Percentiles rank a stretch among this genome's conserved stretches.
phyloP scores from a whole-genome alignment of 31 red algal genomes.

The Asparagopsis taxiformis region DNA sequence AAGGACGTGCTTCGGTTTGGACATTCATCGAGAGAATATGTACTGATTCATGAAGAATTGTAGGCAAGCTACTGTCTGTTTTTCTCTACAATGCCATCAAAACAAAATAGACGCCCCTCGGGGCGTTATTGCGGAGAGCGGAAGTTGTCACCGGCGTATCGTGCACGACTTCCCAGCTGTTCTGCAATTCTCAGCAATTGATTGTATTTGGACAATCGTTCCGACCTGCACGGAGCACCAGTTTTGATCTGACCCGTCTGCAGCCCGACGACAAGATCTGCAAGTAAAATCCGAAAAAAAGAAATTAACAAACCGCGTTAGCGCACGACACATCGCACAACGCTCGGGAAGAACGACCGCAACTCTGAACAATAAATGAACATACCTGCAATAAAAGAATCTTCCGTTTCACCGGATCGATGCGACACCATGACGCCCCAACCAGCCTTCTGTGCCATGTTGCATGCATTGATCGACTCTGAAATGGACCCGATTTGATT shows the following conservation, averaged over 20 bases:
- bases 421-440: slow-evolving; percentile 94
- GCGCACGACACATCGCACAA: too few species aligned
- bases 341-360: too few species aligned
- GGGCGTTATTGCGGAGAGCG: slow-evolving; percentile 48
- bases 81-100: background rate
- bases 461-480: slow-evolving; percentile 74
- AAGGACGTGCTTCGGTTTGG: too few species aligned
- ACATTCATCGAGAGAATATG: too few species aligned
- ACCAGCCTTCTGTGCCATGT: slow-evolving; percentile 55
- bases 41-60: too few species aligned
- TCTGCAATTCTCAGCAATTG: slow-evolving; percentile 84
- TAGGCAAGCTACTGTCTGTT: too few species aligned
- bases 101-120: background rate
- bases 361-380: too few species aligned
- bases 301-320: background rate
- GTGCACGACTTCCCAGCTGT: slow-evolving; percentile 50
- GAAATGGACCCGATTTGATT: slow-evolving; percentile 86
- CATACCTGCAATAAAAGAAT: slow-evolving; percentile 79
- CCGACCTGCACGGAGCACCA: slow-evolving; percentile 84
- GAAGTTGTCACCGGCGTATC: slow-evolving; percentile 83
- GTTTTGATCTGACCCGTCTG: slow-evolving; percentile 89
- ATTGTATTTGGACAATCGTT: slow-evolving; percentile 88
- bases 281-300: background rate
- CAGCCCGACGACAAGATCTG: slow-evolving; percentile 82
- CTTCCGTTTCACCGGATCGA: slow-evolving; percentile 85